A percentile compares a stretch with the other conserved stretches of the same genome.
phyloP scores from a whole-genome alignment of 768 basidiomycete genomes.

The Butyriboletus loyo region DNA sequence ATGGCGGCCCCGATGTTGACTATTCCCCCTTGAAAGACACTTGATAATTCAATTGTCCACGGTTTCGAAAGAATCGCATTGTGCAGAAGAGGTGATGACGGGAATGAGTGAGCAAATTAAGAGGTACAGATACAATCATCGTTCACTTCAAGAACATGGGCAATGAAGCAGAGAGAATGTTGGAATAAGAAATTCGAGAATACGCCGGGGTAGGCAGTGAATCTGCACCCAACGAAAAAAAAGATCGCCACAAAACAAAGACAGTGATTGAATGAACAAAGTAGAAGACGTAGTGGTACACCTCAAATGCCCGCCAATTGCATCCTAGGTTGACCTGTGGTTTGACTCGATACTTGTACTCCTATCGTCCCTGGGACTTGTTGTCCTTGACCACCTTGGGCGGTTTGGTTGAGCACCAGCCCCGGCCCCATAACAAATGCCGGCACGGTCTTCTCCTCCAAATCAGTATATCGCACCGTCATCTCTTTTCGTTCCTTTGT shows the following conservation, averaged over 20 bases:
- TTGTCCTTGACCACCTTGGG: slow-evolving; percentile 37
- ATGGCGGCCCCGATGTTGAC: background rate
- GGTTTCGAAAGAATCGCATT: slow-evolving; percentile 18
- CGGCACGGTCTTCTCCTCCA: slow-evolving; percentile 69
- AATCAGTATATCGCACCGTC: slow-evolving; percentile 68
- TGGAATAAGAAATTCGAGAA: slow-evolving; percentile 21
- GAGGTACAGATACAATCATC: slow-evolving; percentile 38
- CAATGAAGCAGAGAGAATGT: slow-evolving; percentile 16
- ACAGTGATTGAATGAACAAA: slow-evolving; percentile 5
- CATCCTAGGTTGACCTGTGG: slow-evolving; percentile 31
- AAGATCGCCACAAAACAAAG: slow-evolving; percentile 13
- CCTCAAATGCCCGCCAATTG: slow-evolving; percentile 34
- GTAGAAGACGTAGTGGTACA: slow-evolving; percentile 10
- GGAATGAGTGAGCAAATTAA: slow-evolving; percentile 31
- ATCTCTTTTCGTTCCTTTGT: slow-evolving; percentile 74
- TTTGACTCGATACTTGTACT: slow-evolving; percentile 24
- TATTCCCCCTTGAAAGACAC: background rate
- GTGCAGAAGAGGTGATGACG: slow-evolving; percentile 13
- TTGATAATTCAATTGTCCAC: slow-evolving; percentile 16
- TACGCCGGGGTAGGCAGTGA: background rate
- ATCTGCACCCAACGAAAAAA: slow-evolving; percentile 1
- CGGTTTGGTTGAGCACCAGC: slow-evolving; percentile 38
- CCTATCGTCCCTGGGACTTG: slow-evolving; percentile 34
- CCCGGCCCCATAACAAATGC: slow-evolving; percentile 55
- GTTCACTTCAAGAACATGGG: slow-evolving; percentile 33